Evolutionary conservation across 2,329 filamentous ascomycete species (phyloP).

Genomic region (Keithomyces neogunnii): DNA sequence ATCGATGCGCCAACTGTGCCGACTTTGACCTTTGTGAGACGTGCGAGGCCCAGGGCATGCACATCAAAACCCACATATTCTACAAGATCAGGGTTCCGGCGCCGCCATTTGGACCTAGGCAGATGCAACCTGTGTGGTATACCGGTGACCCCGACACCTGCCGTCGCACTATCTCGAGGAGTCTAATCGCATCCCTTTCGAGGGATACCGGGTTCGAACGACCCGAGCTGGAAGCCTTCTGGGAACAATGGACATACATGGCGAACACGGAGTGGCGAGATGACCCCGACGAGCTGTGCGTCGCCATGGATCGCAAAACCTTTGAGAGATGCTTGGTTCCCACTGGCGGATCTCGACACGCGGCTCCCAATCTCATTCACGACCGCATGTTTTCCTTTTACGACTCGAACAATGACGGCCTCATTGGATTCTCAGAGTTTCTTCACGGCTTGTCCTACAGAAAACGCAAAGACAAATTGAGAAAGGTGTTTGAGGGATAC

Average conservation of each 20-base stretch:
- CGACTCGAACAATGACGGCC: constrained; percentile 78
- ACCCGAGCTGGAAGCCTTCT: constrained; percentile 83
- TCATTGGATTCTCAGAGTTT: constrained; percentile 92
- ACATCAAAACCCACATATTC: constrained; percentile 89
- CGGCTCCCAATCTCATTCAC: constrained; percentile 81
- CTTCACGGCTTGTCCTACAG: constrained; percentile 69
- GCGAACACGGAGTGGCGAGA: constrained; percentile 77
- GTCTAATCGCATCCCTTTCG: constrained; percentile 59
- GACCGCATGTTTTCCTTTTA: constrained; percentile 97
- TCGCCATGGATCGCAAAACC: constrained; percentile 85
- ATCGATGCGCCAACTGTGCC: constrained; percentile 89
- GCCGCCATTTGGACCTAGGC: constrained; percentile 71
- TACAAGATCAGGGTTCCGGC: constrained; percentile 92
- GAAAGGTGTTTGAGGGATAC: constrained; percentile 76
- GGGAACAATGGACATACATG: constrained; percentile 95
- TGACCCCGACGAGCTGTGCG: constrained; percentile 67
- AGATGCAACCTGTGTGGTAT: constrained; percentile 79
- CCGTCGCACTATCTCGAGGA: constrained; percentile 55
- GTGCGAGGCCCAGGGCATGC: constrained; percentile 72
- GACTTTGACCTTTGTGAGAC: constrained; percentile 94
- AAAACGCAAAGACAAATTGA: constrained; percentile 60
- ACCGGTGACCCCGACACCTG: constrained; percentile 74
- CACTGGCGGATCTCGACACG: constrained; percentile 68
- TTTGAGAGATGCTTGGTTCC: constrained; percentile 89
- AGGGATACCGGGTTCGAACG: constrained; percentile 72